Evolutionary conservation across 2,329 filamentous ascomycete genomes (phyloP).

Genomic region (Fusarium sp.): DNA sequence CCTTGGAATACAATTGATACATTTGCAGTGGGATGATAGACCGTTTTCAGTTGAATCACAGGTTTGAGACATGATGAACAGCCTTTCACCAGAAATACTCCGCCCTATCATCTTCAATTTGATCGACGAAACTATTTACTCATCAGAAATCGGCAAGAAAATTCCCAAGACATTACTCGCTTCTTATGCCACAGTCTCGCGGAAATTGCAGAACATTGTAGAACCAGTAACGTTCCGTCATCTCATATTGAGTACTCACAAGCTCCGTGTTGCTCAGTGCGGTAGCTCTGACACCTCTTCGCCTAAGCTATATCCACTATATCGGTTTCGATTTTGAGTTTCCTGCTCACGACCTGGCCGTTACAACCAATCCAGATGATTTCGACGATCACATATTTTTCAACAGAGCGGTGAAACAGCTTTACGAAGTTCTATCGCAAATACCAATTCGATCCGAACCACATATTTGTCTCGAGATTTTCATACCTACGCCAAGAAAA

Average conservation of each 20-base stretch:
- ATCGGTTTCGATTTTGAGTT: constrained; percentile 18
- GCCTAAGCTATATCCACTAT: constrained; percentile 2
- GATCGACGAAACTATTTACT: not conserved
- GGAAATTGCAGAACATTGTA: constrained; percentile 3
- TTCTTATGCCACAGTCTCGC: constrained; percentile 1
- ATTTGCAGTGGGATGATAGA: too few species aligned
- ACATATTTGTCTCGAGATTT: not conserved
- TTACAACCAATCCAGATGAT: constrained; percentile 1
- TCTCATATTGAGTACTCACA: not conserved
- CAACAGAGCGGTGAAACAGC: not conserved
- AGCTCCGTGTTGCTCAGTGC: not conserved
- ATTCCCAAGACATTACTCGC: constrained; percentile 6
- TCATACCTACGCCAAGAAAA: constrained; percentile 7
- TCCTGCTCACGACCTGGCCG: constrained; percentile 9
- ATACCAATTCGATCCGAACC: not conserved
- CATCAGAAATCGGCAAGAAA: not conserved
- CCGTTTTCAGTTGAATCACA: too few species aligned
- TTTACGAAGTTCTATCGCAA: not conserved
- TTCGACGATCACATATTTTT: constrained; percentile 6
- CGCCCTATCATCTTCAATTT: not conserved
- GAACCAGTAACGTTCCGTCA: constrained; percentile 6
- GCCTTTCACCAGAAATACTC: constrained; percentile 3
- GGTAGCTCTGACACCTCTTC: not conserved
- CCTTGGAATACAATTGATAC: too few species aligned
- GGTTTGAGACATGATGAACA: not conserved